Percentiles rank a stretch among this genome's conserved stretches.
phyloP scores from a whole-genome alignment of 345 rosid species.

The Dimocarpus longan region DNA sequence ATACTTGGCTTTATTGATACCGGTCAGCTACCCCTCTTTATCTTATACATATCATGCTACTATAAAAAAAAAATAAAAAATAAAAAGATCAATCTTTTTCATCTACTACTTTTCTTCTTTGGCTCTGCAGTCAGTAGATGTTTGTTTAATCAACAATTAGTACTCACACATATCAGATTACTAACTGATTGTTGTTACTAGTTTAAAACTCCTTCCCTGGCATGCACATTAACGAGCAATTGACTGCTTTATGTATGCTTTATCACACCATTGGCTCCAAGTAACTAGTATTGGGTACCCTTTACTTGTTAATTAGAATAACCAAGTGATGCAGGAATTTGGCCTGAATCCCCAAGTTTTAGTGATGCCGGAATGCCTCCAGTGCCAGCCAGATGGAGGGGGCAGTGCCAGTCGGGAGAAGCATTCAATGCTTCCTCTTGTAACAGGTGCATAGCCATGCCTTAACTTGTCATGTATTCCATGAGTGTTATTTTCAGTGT shows the following conservation, averaged over 20 bases:
- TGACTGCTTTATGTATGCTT: constrained; percentile 5
- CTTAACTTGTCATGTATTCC: not conserved
- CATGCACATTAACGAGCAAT: not conserved
- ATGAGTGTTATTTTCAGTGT: not conserved
- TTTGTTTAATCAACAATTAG: not conserved
- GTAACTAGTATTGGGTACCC: not conserved
- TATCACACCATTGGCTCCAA: not conserved
- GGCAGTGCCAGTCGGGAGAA: constrained; percentile 54
- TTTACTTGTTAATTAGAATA: not conserved
- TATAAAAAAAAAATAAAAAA: not conserved
- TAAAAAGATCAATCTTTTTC: not conserved
- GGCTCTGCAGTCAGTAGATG: not conserved
- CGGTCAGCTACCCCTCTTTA: constrained; percentile 26
- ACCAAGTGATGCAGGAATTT: constrained; percentile 42
- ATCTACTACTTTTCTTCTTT: not conserved
- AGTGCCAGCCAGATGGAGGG: constrained; percentile 50
- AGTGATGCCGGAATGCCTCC: constrained; percentile 47
- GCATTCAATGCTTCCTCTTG: constrained; percentile 50
- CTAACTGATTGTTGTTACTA: not conserved
- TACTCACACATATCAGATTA: not conserved
- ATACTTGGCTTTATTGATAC: constrained; percentile 57
- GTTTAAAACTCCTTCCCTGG: not conserved
- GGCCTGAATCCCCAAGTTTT: constrained; percentile 64
- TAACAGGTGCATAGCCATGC: constrained; percentile 39
- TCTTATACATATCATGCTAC: too few species aligned